Evolutionary conservation across 306 rosid genomes (phyloP), one percentile per base, ranked within the genome.

Genomic region (Citrullus amarus): DNA sequence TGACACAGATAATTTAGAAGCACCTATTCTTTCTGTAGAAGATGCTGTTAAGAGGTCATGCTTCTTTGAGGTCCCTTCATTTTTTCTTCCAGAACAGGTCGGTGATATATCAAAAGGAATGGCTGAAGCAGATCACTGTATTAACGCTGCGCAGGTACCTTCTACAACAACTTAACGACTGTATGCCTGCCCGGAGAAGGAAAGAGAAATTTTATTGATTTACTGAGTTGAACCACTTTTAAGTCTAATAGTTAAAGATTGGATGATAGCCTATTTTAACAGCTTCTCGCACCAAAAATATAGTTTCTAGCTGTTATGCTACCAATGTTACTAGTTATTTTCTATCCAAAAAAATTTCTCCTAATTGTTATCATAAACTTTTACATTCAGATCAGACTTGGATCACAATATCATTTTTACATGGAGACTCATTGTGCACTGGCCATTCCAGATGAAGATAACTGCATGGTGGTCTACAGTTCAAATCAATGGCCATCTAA

Each of bases 401-500:
- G 86, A n/a, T 95, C 98, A 50, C 98, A 95, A 80, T 95, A 95
- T 86, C 88, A 92, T 82, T 95, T 92, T 87, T 95, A 95, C 79
- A 85, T 95, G 98, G 98, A 92, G 86, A 86, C 99, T 14, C 99
- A 95, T 79, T 83, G 92, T 84, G 90, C 99, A 62, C 97, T 95
- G 87, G 99, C 99, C 8, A 76, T 95, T 57, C 98, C 98, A 67
- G 98, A 95, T 78, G 98, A 95, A 87, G 98, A 92, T 83, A 91
- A 91, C 80, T 88, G 97, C 88, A 87, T 95, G 80, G 86, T 89
- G 56, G 93, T 95, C 79, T 91, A 92, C 87, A 83, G 88, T 77
- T 89, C 98, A 82, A 72, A 8, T 60, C 97, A 95, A 70, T 76
- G 86, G 85, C 98, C 98, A 18, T 86, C 89, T 86, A 66, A 0